These are phyloP conservation scores for Lentinula guzmanii DNA, from an alignment of 768 basidiomycete species.

Conservation along the genomic window DNA sequence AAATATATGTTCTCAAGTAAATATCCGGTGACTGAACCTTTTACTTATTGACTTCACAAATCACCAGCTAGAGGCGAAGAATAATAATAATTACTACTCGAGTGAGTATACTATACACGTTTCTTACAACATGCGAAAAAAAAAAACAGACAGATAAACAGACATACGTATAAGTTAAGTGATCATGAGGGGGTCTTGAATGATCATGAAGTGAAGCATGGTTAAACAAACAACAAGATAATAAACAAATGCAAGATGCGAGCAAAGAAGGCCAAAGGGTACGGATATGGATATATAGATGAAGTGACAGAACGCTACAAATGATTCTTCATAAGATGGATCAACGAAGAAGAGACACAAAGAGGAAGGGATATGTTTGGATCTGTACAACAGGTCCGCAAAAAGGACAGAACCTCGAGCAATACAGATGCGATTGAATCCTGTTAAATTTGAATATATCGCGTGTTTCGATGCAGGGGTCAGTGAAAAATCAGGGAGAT, in stretches of 20 bases:
- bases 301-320: slow-evolving; percentile 7
- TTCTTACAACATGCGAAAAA: neutral
- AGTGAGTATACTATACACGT: neutral
- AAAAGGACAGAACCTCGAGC: neutral
- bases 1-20: no score
- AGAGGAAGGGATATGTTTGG: neutral
- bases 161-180: neutral
- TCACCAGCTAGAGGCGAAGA: no score
- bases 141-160: neutral
- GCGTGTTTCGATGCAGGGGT: no score
- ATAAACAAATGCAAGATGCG: neutral
- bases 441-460: neutral
- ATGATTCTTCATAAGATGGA: neutral
- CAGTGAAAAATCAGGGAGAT: neutral
- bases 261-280: neutral
- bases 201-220: neutral
- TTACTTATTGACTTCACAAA: no score
- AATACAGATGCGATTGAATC: no score
- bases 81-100: neutral
- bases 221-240: neutral
- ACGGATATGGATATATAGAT: slow-evolving; percentile 3
- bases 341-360: neutral
- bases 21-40: no score
- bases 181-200: neutral
- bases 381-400: neutral